A percentile compares a stretch with the other conserved stretches of the same genome.
Evolutionary conservation across 2,329 filamentous ascomycete species (phyloP).

Genomic region (Rhinocladiella mackenziei): DNA sequence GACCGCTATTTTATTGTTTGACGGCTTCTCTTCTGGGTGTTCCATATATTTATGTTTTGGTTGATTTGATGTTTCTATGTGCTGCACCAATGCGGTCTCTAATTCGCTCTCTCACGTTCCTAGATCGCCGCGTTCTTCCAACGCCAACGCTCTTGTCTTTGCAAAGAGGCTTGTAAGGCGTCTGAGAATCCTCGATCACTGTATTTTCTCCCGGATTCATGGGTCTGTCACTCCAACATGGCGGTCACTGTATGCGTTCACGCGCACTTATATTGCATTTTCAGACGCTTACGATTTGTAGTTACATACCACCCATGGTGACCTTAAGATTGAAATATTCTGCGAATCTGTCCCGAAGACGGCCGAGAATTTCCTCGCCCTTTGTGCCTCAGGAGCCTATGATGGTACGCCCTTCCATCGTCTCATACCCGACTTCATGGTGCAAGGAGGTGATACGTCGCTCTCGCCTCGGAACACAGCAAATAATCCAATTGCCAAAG

Average conservation of each 20-base stretch:
- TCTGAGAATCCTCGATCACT: too few relatives aligned
- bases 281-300: constrained; percentile 23
- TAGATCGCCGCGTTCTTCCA: too few relatives aligned
- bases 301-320: constrained; percentile 82
- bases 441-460: constrained; percentile 57
- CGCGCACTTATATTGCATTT: not conserved
- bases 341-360: constrained; percentile 93
- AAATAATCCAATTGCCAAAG: constrained; percentile 49
- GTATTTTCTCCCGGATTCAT: too few relatives aligned
- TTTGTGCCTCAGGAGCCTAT: constrained; percentile 60
- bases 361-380: constrained; percentile 70
- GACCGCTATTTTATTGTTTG: too few relatives aligned
- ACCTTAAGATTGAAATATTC: constrained; percentile 93
- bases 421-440: constrained; percentile 60
- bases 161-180: too few relatives aligned
- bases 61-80: too few relatives aligned
- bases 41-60: too few relatives aligned
- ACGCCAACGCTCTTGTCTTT: too few relatives aligned
- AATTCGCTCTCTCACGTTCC: too few relatives aligned
- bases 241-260: constrained; percentile 25
- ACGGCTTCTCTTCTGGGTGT: too few relatives aligned
- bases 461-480: constrained; percentile 39
- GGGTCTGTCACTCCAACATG: constrained; percentile 20
- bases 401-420: constrained; percentile 61
- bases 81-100: too few relatives aligned